Base-by-base conservation (phyloP, 1,139 yeast genomes). In the Hyphopichia pseudoburtonii region DNA sequence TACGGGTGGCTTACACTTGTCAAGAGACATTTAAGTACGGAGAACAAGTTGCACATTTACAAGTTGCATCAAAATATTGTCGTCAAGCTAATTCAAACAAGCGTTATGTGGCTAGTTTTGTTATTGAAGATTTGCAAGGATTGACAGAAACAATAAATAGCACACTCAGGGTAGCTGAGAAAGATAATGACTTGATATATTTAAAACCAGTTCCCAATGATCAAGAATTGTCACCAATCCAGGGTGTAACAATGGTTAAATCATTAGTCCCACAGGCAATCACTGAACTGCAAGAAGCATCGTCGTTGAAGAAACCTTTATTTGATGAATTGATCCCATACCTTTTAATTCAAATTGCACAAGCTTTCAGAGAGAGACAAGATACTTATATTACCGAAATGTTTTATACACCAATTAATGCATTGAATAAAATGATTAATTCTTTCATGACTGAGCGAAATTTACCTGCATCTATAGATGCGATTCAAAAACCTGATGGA, bases 181-280 rank as follows among this genome's bases (percentile, higher is more conserved):
- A 80, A 48, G 96, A 89, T 46, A 89, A 89, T 53, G 92, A 87
- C 51, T 66, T 88, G 50, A 80, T 89, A 4, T 87, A 87, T 57
- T 60, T 86, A 32, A 81, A 84, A 44, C 60, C 68, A 1, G 80
- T 88, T 0, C 95, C 95, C 0, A 52, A 52, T 0, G 57, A 54
- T 3, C 45, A 58, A 0, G 66, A 70, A 2, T 51, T 82, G 4
- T 65, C 78, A 1, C 54, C 65, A 0, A 63, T 82, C 4, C 55
- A 63, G 1, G 73, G 77, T 1, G 81, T 78, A 0, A 57, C 74
- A 6, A 77, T 85, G 71, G 87, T 83, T 1, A 76, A 76, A 37
- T 66, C 81, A 0, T 45, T 70, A 5, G 48, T 62, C 1, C 70
- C 77, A 0, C n/a, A n/a, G n/a, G n/a, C n/a, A n/a, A n/a, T n/a